Base-by-base conservation (phyloP, 2,329 filamentous ascomycete species). In the Talaromyces piceae region DNA sequence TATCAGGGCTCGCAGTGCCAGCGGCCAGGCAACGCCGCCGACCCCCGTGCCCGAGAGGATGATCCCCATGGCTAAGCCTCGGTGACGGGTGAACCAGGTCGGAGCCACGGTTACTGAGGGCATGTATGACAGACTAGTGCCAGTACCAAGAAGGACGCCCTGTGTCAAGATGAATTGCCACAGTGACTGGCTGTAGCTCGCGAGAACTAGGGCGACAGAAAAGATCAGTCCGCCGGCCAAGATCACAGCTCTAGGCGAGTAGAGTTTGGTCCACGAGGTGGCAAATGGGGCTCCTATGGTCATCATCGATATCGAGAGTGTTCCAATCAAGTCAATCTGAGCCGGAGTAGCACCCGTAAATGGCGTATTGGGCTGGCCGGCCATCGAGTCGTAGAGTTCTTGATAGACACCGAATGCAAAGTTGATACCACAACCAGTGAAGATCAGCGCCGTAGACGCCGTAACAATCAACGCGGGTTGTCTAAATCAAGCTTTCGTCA, bases 321-420 rank as follows among this genome's bases (percentile, higher is more conserved):
- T 70, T 9, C 68, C 68, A 28, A 71, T 70, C 5, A 72, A 57
- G 50, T 67, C 67, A 46, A 72, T 72, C 27, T 62, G 50, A 2
- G 67, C 68, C 0, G 70, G 58, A 2, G 60, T 62, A n/a, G 66
- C 64, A 12, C 61, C 60, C 1, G 61, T 61, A 49, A 73, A 73
- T 0, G 69, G 69, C 2, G 26, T 51, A 0, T 59, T 63, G n/a
- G 54, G 52, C 2, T 58, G 54, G 2, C 57, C 9, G 4, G 64
- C 56, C 55, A 70, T 59, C 3, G 60, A 58, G 45, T 70, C 67
- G 31, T 70, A 71, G 0, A 70, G 59, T 5, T 63, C 67, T 58
- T 72, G 67, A 43, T 69, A 72, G 31, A 72, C 65, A 27, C 69
- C 69, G 37, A 70, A 72, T 8, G 65, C 61, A 49, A 72, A 72